These are phyloP conservation scores for Sarocladiaceae sp. DNA, from an alignment of 2,329 filamentous ascomycete species.

Conservation along the genomic window DNA sequence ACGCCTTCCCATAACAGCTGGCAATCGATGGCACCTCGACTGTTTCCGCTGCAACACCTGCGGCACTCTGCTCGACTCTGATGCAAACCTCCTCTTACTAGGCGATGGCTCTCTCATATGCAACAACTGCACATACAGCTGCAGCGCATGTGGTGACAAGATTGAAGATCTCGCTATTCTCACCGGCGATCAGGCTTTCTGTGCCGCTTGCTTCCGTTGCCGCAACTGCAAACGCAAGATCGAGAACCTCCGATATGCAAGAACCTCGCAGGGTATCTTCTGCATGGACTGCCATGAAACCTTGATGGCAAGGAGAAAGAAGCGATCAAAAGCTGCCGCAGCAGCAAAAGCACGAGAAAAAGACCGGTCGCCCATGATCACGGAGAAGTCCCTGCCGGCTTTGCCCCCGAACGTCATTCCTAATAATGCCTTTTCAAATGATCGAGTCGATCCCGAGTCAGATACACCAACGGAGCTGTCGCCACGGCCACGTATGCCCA, in stretches of 20 bases:
- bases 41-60: constrained; percentile 98
- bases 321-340: constrained; percentile 68
- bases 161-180: constrained; percentile 97
- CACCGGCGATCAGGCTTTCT: constrained; percentile 96
- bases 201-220: constrained; percentile 93
- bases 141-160: constrained; percentile 92
- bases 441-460: constrained; percentile 54
- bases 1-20: constrained; percentile 50
- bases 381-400: constrained; percentile 89
- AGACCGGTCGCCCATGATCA: constrained; percentile 58
- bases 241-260: constrained; percentile 93
- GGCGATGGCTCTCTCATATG: constrained; percentile 97
- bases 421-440: constrained; percentile 54
- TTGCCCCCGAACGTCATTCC: constrained; percentile 70
- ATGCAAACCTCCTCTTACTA: constrained; percentile 92
- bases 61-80: constrained; percentile 90
- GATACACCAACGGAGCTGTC: constrained; percentile 66
- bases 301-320: constrained; percentile 84
- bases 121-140: constrained; percentile 99
- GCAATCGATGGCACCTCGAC: constrained; percentile 96
- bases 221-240: constrained; percentile 98
- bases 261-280: constrained; percentile 97
- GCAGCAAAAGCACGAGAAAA: constrained; percentile 55
- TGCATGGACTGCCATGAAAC: constrained; percentile 99
- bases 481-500: constrained; percentile 47